Conservation (phyloP, 139 green algal genomes). For the Trebouxia sp. region DNA sequence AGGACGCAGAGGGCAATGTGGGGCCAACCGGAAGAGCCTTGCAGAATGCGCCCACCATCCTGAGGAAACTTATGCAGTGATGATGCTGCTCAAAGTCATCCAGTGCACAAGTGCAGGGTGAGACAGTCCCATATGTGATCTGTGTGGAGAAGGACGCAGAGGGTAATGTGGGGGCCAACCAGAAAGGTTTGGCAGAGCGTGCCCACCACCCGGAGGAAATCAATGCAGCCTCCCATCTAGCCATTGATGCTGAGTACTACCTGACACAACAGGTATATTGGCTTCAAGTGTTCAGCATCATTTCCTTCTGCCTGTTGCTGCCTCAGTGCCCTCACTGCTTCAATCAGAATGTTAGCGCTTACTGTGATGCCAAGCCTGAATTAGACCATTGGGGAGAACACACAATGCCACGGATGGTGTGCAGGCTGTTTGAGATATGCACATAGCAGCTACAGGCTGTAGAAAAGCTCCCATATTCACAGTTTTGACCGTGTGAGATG, state of each 20-base stretch:
- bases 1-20: slow-evolving; percentile 30
- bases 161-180: slow-evolving; percentile 35
- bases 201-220: slow-evolving; percentile 94
- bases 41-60: slow-evolving; percentile 89
- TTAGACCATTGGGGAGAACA: no score
- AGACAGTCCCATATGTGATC: slow-evolving; percentile 98
- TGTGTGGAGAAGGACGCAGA: slow-evolving; percentile 60
- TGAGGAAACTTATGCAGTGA: slow-evolving; percentile 77
- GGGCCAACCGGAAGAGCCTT: slow-evolving; percentile 49
- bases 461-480: no score
- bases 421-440: no score
- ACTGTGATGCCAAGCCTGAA: no score
- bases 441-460: no score
- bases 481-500: no score
- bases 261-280: slow-evolving; percentile 61
- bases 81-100: background rate
- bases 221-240: slow-evolving; percentile 48
- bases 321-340: no score
- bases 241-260: slow-evolving; percentile 91
- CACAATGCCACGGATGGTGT: no score
- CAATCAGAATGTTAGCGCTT: no score
- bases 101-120: slow-evolving; percentile 75
- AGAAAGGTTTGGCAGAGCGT: slow-evolving; percentile 79
- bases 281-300: background rate
- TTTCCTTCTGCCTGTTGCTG: no score